Base-by-base conservation (phyloP, 148 eudicot genomes). In the Heliamphora exappendiculata region DNA sequence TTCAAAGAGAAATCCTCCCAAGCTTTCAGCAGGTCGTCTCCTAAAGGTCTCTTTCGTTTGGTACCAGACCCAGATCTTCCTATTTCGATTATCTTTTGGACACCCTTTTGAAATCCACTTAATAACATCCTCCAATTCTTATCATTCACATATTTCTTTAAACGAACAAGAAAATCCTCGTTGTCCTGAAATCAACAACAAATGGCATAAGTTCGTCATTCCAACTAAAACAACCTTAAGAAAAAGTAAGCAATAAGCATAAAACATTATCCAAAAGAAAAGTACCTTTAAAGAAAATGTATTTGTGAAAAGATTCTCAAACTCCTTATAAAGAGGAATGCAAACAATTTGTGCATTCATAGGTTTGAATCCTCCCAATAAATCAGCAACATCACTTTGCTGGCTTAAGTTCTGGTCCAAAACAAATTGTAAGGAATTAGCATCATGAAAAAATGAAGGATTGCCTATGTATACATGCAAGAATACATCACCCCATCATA, bases 331-430 rank as follows among this genome's bases (percentile, higher is more conserved):
- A n/a, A 95, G 89, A 70, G 97, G 93, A 72, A 87, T 63, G 77
- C 96, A 93, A 41, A 88, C 85, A 78, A 87, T 82, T 49, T 88
- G 93, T 12, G 93, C 90, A 87, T 91, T 90, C 77, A 86, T 81
- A 57, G 99, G 99, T 77, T 88, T 91, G 78, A 92, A 92, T 41
- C 99, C 99, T 55, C 99, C 99, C 70, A 95, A 76, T 64, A 95
- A 84, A 78, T 95, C 99, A 16, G 97, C 90, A 73, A 89, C 88
- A 81, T 95, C 99, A 83, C 99, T 95, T 82, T 95, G 99, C 85
- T 95, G 99, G 80, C 99, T 95, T 71, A 95, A 78, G 70, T 95
- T 95, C 99, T 95, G 90, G 34, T 79, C 79, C 78, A 41, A 76
- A 76, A 66, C 20, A 26, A 70, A 78, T 29, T 51, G 11, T 28